These are phyloP conservation scores for Nitzschia putrida DNA, from an alignment of 108 stramenopile species.

Conservation along the genomic window DNA sequence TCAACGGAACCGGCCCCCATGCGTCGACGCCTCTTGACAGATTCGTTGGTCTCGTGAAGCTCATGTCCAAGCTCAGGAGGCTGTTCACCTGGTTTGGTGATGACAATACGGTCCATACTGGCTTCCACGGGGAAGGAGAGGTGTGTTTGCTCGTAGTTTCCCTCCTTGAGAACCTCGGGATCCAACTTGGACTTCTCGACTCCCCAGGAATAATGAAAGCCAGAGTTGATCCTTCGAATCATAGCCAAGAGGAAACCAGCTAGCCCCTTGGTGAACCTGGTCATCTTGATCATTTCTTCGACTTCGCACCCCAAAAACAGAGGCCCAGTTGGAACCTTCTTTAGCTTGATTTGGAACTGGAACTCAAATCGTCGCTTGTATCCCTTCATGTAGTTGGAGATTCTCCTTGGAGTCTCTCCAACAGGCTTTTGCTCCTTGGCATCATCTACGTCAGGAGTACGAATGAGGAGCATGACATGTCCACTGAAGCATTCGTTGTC, in stretches of 20 bases:
- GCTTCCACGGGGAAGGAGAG: constrained; percentile 73
- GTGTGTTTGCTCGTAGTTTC: constrained; percentile 62
- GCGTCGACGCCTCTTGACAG: constrained; percentile 48
- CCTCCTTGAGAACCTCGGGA: constrained; percentile 15
- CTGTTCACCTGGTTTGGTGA: constrained; percentile 58
- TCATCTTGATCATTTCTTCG: constrained; percentile 55
- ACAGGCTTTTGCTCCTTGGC: constrained; percentile 15
- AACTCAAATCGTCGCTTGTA: constrained; percentile 76
- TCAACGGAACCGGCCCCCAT: constrained; percentile 57
- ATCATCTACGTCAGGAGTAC: constrained; percentile 66
- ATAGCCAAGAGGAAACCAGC: constrained; percentile 54
- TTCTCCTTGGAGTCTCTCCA: constrained; percentile 27
- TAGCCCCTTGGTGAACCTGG: constrained; percentile 54
- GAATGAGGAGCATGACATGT: constrained; percentile 63
- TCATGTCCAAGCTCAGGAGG: constrained; percentile 63
- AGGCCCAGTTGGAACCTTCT: constrained; percentile 57
- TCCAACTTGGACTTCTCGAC: constrained; percentile 20
- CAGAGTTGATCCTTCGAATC: constrained; percentile 63
- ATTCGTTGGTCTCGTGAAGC: constrained; percentile 53
- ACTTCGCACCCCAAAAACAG: constrained; percentile 73
- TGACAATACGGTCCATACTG: constrained; percentile 74
- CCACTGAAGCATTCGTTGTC: constrained; percentile 74
- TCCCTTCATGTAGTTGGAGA: constrained; percentile 48
- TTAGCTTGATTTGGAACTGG: constrained; percentile 78
- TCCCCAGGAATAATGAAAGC: constrained; percentile 65